These are phyloP conservation scores for Alternaria consortialis DNA, from an alignment of 2,329 filamentous ascomycete species.

Conservation along the genomic window DNA sequence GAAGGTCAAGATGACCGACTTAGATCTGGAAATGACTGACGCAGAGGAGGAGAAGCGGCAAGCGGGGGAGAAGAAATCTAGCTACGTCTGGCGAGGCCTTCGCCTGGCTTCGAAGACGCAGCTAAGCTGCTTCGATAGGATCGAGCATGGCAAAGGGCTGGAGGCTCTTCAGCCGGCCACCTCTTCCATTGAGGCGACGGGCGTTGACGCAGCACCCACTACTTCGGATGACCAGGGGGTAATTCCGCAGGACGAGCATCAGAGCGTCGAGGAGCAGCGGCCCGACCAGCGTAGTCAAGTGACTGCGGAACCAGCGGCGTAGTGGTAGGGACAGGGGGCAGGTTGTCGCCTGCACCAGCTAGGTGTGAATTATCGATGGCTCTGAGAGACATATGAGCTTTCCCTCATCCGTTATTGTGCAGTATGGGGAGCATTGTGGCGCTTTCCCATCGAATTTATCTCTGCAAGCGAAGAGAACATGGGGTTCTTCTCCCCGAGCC, in stretches of 20 bases:
- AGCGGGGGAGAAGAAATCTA: constrained; percentile 77
- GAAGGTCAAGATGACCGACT: constrained; percentile 79
- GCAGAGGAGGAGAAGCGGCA: constrained; percentile 67
- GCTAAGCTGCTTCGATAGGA: constrained; percentile 82
- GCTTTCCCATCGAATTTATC: constrained; percentile 30
- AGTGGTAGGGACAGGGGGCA: constrained; percentile 39
- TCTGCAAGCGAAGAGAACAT: constrained; percentile 29
- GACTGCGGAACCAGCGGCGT: constrained; percentile 42
- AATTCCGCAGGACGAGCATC: constrained; percentile 49
- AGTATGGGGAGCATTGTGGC: constrained; percentile 45
- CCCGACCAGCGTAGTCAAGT: constrained; percentile 51
- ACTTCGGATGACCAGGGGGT: constrained; percentile 48
- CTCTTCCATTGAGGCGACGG: constrained; percentile 45
- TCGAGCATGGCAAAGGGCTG: constrained; percentile 77
- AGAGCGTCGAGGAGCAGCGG: constrained; percentile 53
- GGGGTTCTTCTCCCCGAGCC: constrained; percentile 34
- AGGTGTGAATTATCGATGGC: constrained; percentile 40
- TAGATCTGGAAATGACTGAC: constrained; percentile 85
- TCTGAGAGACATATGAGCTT: constrained; percentile 31
- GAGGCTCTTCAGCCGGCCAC: constrained; percentile 57
- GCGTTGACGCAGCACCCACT: constrained; percentile 45
- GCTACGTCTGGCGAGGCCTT: constrained; percentile 89
- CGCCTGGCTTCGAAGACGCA: constrained; percentile 79
- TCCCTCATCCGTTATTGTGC: constrained; percentile 46
- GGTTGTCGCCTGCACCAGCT: constrained; percentile 37